These are phyloP conservation scores for Spathaspora arborariae DNA, from an alignment of 805 yeast genomes.

Conservation along the genomic window DNA sequence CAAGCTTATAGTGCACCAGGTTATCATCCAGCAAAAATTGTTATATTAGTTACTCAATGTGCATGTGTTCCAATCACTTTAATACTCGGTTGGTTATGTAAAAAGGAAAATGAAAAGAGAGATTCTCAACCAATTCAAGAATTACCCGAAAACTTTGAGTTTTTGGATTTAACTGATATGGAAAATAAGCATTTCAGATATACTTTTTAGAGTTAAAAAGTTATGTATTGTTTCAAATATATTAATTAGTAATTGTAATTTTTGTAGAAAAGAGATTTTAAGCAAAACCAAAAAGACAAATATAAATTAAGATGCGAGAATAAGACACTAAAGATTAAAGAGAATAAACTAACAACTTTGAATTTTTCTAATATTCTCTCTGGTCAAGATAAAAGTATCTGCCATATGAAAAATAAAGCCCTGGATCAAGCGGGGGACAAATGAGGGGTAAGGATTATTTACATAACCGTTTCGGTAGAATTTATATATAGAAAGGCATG, in stretches of 20 bases:
- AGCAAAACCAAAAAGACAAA: too few relatives aligned
- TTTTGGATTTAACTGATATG: constrained; percentile 56
- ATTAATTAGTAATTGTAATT: not conserved
- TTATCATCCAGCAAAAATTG: constrained; percentile 57
- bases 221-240: too few relatives aligned
- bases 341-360: too few relatives aligned
- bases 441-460: not conserved
- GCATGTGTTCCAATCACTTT: constrained; percentile 42
- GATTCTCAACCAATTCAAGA: constrained; percentile 29
- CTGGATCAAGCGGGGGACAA: not conserved
- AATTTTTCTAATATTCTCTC: too few relatives aligned
- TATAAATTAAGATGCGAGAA: too few relatives aligned
- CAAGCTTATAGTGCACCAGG: constrained; percentile 47
- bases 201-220: constrained; percentile 28
- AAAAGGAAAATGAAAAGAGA: constrained; percentile 48
- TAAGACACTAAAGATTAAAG: too few relatives aligned
- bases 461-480: not conserved
- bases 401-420: not conserved
- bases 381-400: not conserved
- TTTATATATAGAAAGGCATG: not conserved
- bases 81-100: constrained; percentile 40
- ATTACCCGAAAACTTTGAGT: constrained; percentile 37
- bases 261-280: too few relatives aligned
- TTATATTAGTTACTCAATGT: constrained; percentile 48
- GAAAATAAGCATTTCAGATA: constrained; percentile 59